phyloP scores from a whole-genome alignment of 78 protist genomes.

The Andalucia godoyi region DNA sequence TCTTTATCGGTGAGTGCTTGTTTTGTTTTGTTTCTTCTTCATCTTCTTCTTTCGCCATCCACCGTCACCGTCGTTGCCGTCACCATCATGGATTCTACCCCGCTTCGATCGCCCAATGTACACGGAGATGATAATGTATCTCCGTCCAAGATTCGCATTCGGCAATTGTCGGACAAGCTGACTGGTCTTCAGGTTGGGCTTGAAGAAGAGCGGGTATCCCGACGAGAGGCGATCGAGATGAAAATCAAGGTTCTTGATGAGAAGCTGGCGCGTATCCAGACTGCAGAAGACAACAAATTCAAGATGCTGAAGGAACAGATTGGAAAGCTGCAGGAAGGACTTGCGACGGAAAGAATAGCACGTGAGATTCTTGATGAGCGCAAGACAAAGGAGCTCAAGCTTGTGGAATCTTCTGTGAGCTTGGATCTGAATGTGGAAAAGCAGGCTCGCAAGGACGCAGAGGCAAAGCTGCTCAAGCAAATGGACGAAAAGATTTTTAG shows the following conservation, averaged over 20 bases:
- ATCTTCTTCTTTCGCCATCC: background rate
- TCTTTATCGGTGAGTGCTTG: background rate
- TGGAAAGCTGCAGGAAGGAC: slow-evolving; percentile 6
- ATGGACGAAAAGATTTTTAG: slow-evolving; percentile 4
- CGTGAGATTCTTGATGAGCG: slow-evolving; percentile 23
- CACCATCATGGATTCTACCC: background rate
- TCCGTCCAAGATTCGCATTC: too few relatives aligned
- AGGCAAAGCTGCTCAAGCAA: background rate
- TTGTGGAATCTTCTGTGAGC: slow-evolving; percentile 7
- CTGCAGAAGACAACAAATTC: background rate
- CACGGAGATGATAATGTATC: too few relatives aligned
- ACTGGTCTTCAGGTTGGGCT: too few relatives aligned
- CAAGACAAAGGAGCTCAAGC: slow-evolving; percentile 32
- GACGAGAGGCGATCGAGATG: slow-evolving; percentile 4
- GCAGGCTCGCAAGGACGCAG: slow-evolving; percentile 22
- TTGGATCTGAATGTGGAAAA: slow-evolving; percentile 21
- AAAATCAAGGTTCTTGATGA: slow-evolving; percentile 2
- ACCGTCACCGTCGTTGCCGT: background rate
- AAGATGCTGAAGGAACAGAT: slow-evolving; percentile 11
- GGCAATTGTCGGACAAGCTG: slow-evolving; percentile 9
- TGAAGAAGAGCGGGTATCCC: background rate
- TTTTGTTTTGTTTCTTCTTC: background rate
- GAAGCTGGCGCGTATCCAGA: background rate
- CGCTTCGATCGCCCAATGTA: too few relatives aligned
- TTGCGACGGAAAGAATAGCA: background rate